Percentiles rank a stretch among this genome's conserved stretches.
These are phyloP conservation scores for Juncus effusus DNA, from an alignment of 176 grass and related monocot species.

Conservation along the genomic window DNA sequence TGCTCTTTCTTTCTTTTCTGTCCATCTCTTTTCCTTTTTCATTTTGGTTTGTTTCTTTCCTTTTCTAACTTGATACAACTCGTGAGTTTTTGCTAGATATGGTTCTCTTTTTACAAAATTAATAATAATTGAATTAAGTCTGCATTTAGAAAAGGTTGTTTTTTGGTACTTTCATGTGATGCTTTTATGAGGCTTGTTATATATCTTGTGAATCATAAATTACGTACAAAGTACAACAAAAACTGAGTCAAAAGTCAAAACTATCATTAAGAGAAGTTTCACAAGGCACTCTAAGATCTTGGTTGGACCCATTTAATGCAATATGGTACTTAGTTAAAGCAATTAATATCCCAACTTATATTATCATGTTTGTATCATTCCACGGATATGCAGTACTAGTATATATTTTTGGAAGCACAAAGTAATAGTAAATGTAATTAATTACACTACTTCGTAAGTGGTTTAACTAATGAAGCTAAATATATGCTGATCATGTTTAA, in stretches of 20 bases:
- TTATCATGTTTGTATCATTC: no score
- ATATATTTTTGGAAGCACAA: no score
- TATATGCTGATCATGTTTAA: no score
- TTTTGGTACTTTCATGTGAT: conserved; percentile 79
- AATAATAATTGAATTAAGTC: no score
- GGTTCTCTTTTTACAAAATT: conserved; percentile 7
- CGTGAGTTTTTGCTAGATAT: conserved; percentile 28
- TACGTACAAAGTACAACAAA: conserved; percentile 1
- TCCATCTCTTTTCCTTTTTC: conserved; percentile 20
- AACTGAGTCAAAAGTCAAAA: conserved; percentile 26
- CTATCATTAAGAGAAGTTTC: background rate
- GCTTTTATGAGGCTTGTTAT: conserved; percentile 54
- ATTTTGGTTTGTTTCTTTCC: conserved; percentile 20
- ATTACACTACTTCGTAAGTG: no score
- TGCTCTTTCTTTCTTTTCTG: conserved; percentile 2
- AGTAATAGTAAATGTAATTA: no score
- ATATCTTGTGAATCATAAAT: conserved; percentile 34
- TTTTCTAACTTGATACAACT: conserved; percentile 26
- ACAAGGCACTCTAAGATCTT: background rate
- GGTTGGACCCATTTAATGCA: background rate
- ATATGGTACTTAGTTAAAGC: no score
- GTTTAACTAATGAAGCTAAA: no score
- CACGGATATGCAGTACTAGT: no score
- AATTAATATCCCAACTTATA: no score
- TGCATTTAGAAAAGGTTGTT: conserved; percentile 32